phyloP scores from a whole-genome alignment of 257 asterid genomes.

The Lithospermum erythrorhizon region DNA sequence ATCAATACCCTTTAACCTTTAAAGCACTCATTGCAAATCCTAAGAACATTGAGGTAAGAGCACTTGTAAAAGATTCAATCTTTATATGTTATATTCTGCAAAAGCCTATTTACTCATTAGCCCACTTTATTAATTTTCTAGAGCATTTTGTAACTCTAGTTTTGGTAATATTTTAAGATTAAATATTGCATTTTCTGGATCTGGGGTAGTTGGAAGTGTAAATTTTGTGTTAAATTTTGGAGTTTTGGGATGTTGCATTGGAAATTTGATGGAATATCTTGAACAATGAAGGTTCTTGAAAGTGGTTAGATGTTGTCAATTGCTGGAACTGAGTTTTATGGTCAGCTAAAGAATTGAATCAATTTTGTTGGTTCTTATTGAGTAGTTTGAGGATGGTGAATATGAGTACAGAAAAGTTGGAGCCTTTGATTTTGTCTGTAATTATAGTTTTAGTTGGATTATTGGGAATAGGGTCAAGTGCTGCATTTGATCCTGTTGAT shows the following conservation, averaged over 20 bases:
- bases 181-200: constrained; percentile 8
- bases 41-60: constrained; percentile 14
- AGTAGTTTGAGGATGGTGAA: constrained; percentile 9
- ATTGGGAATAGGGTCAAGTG: constrained; percentile 14
- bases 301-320: neutral
- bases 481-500: constrained; percentile 28
- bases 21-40: neutral
- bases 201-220: neutral
- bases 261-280: neutral
- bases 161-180: neutral
- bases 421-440: constrained; percentile 12
- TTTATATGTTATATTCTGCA: constrained; percentile 5
- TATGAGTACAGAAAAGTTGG: constrained; percentile 11
- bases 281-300: neutral
- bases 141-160: constrained; percentile 5
- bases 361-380: neutral
- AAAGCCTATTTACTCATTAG: constrained; percentile 12
- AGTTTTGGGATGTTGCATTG: neutral
- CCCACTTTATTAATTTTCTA: constrained; percentile 4
- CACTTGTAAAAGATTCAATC: constrained; percentile 8
- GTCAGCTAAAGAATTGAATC: neutral
- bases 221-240: neutral
- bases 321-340: neutral
- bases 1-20: neutral
- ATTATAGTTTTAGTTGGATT: constrained; percentile 14